Evolutionary conservation across 1,139 yeast genomes (phyloP), one percentile per base, ranked within the genome.

Genomic region (Pichia sp.): DNA sequence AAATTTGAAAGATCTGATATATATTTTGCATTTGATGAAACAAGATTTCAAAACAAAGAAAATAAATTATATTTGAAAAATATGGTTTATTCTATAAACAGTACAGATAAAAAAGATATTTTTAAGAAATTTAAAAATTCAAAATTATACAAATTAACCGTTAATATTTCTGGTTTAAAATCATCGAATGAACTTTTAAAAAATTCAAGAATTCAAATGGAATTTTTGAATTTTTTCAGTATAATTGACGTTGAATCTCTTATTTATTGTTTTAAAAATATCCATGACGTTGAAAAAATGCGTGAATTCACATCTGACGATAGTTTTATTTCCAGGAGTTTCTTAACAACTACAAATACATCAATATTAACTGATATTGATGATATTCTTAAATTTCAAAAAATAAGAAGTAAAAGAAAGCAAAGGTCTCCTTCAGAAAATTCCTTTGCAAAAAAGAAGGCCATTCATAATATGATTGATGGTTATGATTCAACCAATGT

Each of bases 181-280:
- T 30, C 51, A 4, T 28, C 12, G 26, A 30, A 42, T 6, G 11
- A 29, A 1, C 1, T n/a, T 3, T 31, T 49, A 3, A 27, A 38
- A 34, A n/a, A 41, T 10, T 41, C 50, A 4, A 45, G 24, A 26
- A 22, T 47, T 4, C 46, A 40, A n/a, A 10, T 51, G 5, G 55
- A 51, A 34, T 53, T 53, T 39, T 31, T 48, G 9, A 53, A 51
- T 30, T 39, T 48, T 40, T 43, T 52, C 11, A 43, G 49, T 32
- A 38, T 51, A 11, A 39, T 45, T 38, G 51, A 52, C 32, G 20
- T 47, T 2, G 31, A 37, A 34, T 30, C 46, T 6, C 32, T 47
- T 16, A 22, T 48, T 20, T 39, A 30, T 22, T 42, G 48, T 9
- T 23, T 44, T 9, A 31, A 43, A 25, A 44, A 48, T 28, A 42